phyloP scores from a whole-genome alignment of 2,329 filamentous ascomycete genomes.

The Dactylonectria macrodidyma region DNA sequence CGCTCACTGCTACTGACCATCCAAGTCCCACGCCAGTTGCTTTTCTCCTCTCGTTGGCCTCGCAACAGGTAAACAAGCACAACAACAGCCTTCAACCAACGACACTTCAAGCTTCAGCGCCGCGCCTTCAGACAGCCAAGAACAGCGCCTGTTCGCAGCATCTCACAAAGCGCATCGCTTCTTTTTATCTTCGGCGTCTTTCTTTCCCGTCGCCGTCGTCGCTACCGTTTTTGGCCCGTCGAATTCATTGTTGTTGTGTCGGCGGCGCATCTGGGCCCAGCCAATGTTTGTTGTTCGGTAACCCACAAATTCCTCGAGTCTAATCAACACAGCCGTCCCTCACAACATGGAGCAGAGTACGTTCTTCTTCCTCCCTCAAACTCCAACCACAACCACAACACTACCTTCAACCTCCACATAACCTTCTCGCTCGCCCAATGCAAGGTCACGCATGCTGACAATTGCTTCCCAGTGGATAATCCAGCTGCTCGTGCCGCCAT shows the following conservation, averaged over 20 bases:
- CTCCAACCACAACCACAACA: constrained; percentile 32
- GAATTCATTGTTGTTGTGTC: constrained; percentile 46
- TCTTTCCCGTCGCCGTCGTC: constrained; percentile 27
- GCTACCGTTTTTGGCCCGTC: constrained; percentile 31
- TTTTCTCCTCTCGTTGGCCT: constrained; percentile 59
- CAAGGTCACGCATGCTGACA: constrained; percentile 38
- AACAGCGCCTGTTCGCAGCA: constrained; percentile 33
- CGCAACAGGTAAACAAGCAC: constrained; percentile 61
- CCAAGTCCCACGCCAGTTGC: constrained; percentile 35
- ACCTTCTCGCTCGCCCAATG: constrained; percentile 24
- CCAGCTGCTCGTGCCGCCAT: constrained; percentile 50
- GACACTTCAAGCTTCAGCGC: constrained; percentile 48
- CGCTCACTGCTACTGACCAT: constrained; percentile 22
- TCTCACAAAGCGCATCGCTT: constrained; percentile 28
- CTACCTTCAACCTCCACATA: constrained; percentile 21
- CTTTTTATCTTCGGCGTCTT: constrained; percentile 24
- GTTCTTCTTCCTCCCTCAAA: constrained; percentile 41
- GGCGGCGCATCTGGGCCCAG: constrained; percentile 50
- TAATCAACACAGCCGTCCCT: constrained; percentile 50
- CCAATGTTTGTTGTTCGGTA: constrained; percentile 59
- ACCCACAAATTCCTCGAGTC: constrained; percentile 49
- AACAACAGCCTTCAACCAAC: constrained; percentile 53
- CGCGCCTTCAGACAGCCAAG: constrained; percentile 44
- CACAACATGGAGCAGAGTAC: constrained; percentile 56
- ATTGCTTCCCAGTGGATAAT: constrained; percentile 45